Evolutionary conservation across 805 yeast species (phyloP), one percentile per base, ranked within the genome.

Genomic region (Candida orba): DNA sequence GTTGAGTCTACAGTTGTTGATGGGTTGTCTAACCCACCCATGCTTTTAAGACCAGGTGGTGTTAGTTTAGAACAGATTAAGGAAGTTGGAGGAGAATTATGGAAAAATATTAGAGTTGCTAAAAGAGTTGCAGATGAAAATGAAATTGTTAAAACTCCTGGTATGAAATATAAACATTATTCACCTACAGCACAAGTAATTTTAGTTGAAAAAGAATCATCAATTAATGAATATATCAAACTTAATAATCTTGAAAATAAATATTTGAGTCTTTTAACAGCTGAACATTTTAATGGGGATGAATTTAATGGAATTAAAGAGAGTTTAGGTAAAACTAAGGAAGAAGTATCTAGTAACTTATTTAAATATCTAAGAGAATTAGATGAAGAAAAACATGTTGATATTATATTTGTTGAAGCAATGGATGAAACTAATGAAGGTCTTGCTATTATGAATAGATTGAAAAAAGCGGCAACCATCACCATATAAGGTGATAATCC

Each of bases 91-190:
- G 96, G 96, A 0, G 62, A 59, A 2, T 56, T 43, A 12, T 90
- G 97, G 97, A 54, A 62, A 7, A 61, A 78, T 39, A 75, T 86
- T 2, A 62, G 76, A 6, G 65, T 84, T 6, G 89, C 85, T 8
- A 82, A 78, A 51, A 75, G 73, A 50, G 76, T 78, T 2, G 87
- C 87, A 6, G 68, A 59, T 6, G 63, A 64, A 1, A 84, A 80
- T 17, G 97, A 87, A 50, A 73, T 80, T 1, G 95, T 84, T 0
- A 75, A 84, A 53, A 93, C 99, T 0, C 99, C 99, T 0, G 99
- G 99, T 0, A 93, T 93, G 99, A 93, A 93, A 59, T 93, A 93
- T 60, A 80, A 85, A 52, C 99, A 93, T 62, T 93, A 93, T 61
- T 85, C 96, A 0, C 99, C 99, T 4, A 73, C 74, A 2, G 96